phyloP scores from a whole-genome alignment of 441 rosid species.

The Adansonia grandidieri region DNA sequence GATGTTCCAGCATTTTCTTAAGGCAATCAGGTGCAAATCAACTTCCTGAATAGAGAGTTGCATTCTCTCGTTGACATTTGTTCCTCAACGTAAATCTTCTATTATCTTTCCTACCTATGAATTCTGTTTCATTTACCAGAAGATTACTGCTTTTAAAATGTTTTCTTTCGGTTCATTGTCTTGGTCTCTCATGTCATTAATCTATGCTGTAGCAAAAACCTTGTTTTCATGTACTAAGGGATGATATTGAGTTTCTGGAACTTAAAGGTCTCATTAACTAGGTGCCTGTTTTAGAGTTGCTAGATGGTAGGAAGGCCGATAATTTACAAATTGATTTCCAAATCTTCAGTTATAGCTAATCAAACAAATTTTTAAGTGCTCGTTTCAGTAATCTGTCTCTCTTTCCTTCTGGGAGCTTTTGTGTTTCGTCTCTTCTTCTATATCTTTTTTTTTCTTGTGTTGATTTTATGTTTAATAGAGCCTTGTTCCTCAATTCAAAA shows the following conservation, averaged over 20 bases:
- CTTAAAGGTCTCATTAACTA: not conserved
- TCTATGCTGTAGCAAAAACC: not conserved
- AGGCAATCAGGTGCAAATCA: slow-evolving; percentile 67
- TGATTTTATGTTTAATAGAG: not conserved
- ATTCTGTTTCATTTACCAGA: not conserved
- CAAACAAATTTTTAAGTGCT: not conserved
- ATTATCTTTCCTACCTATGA: not conserved
- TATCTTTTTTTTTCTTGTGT: too few species aligned
- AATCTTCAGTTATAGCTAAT: not conserved
- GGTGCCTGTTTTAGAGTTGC: not conserved
- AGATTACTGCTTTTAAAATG: not conserved
- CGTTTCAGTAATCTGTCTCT: not conserved
- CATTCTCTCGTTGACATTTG: not conserved
- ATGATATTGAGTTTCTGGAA: too few species aligned
- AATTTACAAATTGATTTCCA: not conserved
- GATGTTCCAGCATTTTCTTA: slow-evolving; percentile 92
- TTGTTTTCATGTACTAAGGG: not conserved
- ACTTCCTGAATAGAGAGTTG: not conserved
- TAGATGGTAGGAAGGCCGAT: not conserved
- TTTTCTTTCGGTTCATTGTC: not conserved
- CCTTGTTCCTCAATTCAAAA: not conserved
- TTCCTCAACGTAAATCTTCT: not conserved
- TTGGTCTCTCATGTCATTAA: not conserved
- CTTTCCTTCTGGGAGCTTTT: not conserved
- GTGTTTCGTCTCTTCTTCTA: not conserved